phyloP scores from a whole-genome alignment of 2,329 filamentous ascomycete genomes.

The Chaetomium strumarium region DNA sequence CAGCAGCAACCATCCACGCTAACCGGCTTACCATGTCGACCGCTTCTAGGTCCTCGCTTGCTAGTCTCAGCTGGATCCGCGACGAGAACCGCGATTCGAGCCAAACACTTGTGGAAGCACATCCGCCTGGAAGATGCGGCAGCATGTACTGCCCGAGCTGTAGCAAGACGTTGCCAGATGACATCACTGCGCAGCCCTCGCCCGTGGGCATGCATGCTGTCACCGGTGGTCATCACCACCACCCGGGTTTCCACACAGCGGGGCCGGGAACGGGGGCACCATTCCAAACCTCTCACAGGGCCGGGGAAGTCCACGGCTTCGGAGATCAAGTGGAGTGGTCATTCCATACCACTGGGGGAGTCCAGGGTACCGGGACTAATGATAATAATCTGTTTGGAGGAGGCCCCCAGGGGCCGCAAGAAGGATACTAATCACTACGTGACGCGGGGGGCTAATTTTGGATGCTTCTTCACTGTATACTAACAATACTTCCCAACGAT shows the following conservation, averaged over 20 bases:
- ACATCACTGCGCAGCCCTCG: conserved; percentile 13
- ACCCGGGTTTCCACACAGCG: conserved; percentile 7
- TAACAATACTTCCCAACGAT: background rate
- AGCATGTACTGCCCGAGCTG: conserved; percentile 23
- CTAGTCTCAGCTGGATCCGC: conserved; percentile 18
- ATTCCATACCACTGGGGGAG: conserved; percentile 11
- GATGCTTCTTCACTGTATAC: background rate
- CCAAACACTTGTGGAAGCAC: conserved; percentile 24
- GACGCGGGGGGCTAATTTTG: background rate
- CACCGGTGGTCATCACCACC: conserved; percentile 8
- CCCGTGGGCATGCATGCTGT: conserved; percentile 15
- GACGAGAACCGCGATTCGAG: conserved; percentile 25
- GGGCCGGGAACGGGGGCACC: conserved; percentile 1
- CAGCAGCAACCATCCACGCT: conserved; percentile 16
- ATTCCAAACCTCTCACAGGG: conserved; percentile 8
- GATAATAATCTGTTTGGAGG: conserved; percentile 18
- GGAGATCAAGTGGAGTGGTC: conserved; percentile 15
- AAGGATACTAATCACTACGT: conserved; percentile 10
- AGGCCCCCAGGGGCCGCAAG: conserved; percentile 19
- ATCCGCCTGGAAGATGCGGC: conserved; percentile 19
- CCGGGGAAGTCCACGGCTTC: conserved; percentile 13
- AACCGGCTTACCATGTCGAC: conserved; percentile 16
- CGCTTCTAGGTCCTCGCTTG: conserved; percentile 20
- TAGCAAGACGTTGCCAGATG: conserved; percentile 22
- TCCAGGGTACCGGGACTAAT: conserved; percentile 10